Base-by-base conservation (phyloP, 2,329 filamentous ascomycete genomes). In the Penicillium occitanis region DNA sequence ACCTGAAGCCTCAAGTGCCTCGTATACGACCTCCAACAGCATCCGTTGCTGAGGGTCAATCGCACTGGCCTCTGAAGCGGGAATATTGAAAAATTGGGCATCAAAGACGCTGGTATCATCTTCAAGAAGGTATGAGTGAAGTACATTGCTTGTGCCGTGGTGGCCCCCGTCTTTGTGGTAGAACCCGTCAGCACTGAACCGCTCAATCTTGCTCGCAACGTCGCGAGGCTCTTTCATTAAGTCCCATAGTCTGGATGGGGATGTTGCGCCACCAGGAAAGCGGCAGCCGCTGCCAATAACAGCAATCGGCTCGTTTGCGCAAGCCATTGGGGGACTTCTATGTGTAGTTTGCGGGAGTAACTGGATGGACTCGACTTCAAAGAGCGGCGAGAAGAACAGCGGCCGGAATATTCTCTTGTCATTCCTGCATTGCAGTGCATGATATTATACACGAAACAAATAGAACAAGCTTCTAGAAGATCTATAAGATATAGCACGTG, bases 11-110 rank as follows among this genome's bases (percentile, higher is more conserved):
- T 69, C 75, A 51, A 70, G 67, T 6, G 76, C 76, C 51, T 84
- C 77, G 67, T 82, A 84, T 0, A 80, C 59, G 10, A 22, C 55
- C 48, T 67, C 66, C 50, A 67, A 17, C 22, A 79, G 61, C 77
- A 81, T 3, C 75, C 80, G 0, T 53, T 65, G 66, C 37, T 67
- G 66, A 2, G 66, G 66, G 40, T 67, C 66, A 25, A 67, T 67
- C 6, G 53, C 22, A 2, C 22, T 40, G 6, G 63, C 66, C 46
- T 67, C 66, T 3, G 37, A 30, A 17, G 46, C 44, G 1, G 40
- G 42, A 14, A 67, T 58, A 8, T 55, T 58, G 46, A 67, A 67
- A 64, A 79, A 78, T 0, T 65, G 53, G 0, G 72, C 70, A 68
- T 79, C 77, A 51, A 78, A 78, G 1, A 48, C 17, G 3, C 63